phyloP scores from a whole-genome alignment of 768 basidiomycete genomes.

The Tulasnella calospora region DNA sequence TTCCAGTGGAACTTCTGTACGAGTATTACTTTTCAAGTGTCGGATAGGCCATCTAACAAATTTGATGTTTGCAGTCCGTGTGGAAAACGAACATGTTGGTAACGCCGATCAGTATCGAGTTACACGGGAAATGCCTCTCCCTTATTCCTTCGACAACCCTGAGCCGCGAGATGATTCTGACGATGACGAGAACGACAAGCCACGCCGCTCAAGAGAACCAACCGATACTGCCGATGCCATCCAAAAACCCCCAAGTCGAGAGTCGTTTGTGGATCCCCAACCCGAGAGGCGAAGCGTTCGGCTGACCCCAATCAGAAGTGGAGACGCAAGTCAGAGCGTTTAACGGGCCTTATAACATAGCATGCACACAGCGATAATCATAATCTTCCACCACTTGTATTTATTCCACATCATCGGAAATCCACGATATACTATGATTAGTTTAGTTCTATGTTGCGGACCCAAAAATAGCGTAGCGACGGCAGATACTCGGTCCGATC shows the following conservation, averaged over 20 bases:
- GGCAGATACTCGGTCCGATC: slow-evolving; percentile 85
- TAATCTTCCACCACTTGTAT: background rate
- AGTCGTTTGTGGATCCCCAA: slow-evolving; percentile 1
- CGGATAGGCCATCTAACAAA: background rate
- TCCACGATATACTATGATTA: background rate
- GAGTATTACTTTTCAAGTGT: slow-evolving; percentile 34
- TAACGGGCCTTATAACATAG: background rate
- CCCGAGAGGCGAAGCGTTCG: slow-evolving; percentile 5
- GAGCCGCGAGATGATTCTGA: slow-evolving; percentile 14
- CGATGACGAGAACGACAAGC: slow-evolving; percentile 19
- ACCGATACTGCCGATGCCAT: background rate
- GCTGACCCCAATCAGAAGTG: slow-evolving; percentile 3
- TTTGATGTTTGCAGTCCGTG: slow-evolving; percentile 48
- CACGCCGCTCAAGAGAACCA: background rate
- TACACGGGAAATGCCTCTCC: slow-evolving; percentile 77
- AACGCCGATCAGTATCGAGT: slow-evolving; percentile 91
- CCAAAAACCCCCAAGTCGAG: background rate
- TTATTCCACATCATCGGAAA: background rate
- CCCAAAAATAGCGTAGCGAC: slow-evolving; percentile 90
- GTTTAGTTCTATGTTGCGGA: slow-evolving; percentile 25
- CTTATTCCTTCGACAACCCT: slow-evolving; percentile 44
- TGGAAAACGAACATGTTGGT: slow-evolving; percentile 89
- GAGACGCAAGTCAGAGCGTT: background rate
- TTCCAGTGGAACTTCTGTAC: slow-evolving; percentile 90
- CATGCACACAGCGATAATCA: background rate